Evolutionary conservation across 306 rosid genomes (phyloP).

Genomic region (Astragalus glycyphyllos): DNA sequence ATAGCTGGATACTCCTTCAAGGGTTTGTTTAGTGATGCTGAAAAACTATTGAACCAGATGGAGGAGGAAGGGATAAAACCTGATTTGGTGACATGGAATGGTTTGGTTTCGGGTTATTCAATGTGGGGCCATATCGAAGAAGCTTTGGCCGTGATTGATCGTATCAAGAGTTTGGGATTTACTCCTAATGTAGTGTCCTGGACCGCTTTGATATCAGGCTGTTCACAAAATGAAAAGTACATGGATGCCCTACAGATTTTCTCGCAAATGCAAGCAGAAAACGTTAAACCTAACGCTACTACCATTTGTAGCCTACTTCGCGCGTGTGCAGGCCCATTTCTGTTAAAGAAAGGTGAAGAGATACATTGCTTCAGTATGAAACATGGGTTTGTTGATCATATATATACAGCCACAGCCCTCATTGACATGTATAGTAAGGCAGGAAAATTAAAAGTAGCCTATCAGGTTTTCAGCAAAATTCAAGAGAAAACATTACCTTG

Average conservation of each 20-base stretch:
- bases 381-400: slow-evolving; percentile 51
- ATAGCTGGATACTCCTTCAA: slow-evolving; percentile 71
- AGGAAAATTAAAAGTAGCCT: slow-evolving; percentile 58
- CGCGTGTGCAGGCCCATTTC: slow-evolving; percentile 67
- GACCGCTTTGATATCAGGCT: slow-evolving; percentile 79
- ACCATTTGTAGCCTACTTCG: slow-evolving; percentile 63
- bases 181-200: slow-evolving; percentile 74
- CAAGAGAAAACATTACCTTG: slow-evolving; percentile 63
- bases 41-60: slow-evolving; percentile 54
- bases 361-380: slow-evolving; percentile 58
- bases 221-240: slow-evolving; percentile 61
- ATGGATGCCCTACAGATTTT: slow-evolving; percentile 54
- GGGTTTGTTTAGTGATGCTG: slow-evolving; percentile 60
- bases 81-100: slow-evolving; percentile 75
- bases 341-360: slow-evolving; percentile 69
- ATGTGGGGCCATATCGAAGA: slow-evolving; percentile 56
- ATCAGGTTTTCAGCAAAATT: slow-evolving; percentile 57
- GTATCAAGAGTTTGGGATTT: slow-evolving; percentile 59
- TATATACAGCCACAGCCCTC: slow-evolving; percentile 62
- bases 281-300: slow-evolving; percentile 58
- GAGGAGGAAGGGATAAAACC: slow-evolving; percentile 57
- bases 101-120: slow-evolving; percentile 71
- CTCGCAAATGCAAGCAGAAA: slow-evolving; percentile 66
- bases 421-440: slow-evolving; percentile 69
- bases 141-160: slow-evolving; percentile 55